Base-by-base conservation (phyloP, 2,329 filamentous ascomycete genomes). In the Fusarium sp. region DNA sequence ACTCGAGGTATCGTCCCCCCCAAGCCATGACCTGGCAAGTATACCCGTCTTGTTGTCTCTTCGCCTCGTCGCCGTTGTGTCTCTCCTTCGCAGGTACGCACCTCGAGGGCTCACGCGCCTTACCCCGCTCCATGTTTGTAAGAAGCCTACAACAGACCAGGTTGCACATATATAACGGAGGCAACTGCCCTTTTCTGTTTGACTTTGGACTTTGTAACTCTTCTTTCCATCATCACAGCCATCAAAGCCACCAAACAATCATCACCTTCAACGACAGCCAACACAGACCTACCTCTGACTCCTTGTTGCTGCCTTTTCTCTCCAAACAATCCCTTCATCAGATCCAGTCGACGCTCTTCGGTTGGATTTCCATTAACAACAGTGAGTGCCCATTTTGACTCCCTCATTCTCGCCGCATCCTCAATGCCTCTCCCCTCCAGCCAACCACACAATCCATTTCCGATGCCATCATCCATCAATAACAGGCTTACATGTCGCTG, bases 101-200 rank as follows among this genome's bases (percentile, higher is more conserved):
- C 29, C 42, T 42, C 66, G 63, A 65, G 66, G 68, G 67, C 72
- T 74, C 74, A 78, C 68, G 74, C 74, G 70, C 74, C 63, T 75
- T 78, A 78, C 76, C 76, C 76, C 76, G 76, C 76, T 78, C 74
- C 70, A 63, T 77, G 52, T 56, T 67, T 67, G 38, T 45, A 6
- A 63, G 65, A 78, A 63, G 61, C 18, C 18, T 52, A 52, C 67
- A 59, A 60, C 63, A 62, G 35, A 42, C 22, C 36, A 61, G 64
- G 61, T 58, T 65, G 52, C 57, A 74, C 61, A 40, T 74, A 74
- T 74, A 74, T 74, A 74, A 74, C 22, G 27, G 63, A 65, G 52
- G 50, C 25, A 60, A 40, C 36, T 60, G 59, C 71, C 60, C 56
- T 57, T 69, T 68, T 64, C 36, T 54, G 25, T 27, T 38, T 47